Evolutionary conservation across 345 rosid genomes (phyloP).

Genomic region (Populus ilicifolia): DNA sequence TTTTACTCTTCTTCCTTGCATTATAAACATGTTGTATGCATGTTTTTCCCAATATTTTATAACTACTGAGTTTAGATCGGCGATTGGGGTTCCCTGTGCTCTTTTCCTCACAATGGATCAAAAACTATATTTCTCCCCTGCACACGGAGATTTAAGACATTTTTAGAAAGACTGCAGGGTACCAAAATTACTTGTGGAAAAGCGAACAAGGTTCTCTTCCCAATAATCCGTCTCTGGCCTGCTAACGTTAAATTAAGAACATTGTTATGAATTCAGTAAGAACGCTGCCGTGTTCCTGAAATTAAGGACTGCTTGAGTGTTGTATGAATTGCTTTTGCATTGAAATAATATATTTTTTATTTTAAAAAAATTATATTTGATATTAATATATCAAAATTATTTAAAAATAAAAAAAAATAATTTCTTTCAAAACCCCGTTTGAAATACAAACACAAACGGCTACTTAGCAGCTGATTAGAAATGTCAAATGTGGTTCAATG

Average conservation of each 20-base stretch:
- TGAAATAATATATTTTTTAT: no score
- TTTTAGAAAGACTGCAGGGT: not conserved
- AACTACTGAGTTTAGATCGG: not conserved
- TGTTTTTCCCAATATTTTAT: not conserved
- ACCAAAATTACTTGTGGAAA: not conserved
- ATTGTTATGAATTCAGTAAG: not conserved
- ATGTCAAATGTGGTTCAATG: no score
- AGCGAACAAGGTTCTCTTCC: no score
- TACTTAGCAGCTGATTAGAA: no score
- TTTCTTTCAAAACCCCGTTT: no score
- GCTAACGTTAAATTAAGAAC: not conserved
- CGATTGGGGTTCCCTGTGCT: not conserved
- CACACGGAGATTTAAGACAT: no score
- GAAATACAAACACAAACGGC: no score
- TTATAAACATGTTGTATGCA: not conserved
- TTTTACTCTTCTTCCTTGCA: not conserved
- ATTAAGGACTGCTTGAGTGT: not conserved
- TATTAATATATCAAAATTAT: no score
- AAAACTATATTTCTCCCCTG: not conserved
- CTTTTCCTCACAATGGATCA: not conserved
- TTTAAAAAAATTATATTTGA: no score
- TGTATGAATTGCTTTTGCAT: no score
- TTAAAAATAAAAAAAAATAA: no score
- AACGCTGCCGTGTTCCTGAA: not conserved
- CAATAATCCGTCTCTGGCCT: not conserved